Evolutionary conservation across 1,284 basidiomycete genomes (phyloP).

Genomic region (Ceratorhiza oryzae-sativae): DNA sequence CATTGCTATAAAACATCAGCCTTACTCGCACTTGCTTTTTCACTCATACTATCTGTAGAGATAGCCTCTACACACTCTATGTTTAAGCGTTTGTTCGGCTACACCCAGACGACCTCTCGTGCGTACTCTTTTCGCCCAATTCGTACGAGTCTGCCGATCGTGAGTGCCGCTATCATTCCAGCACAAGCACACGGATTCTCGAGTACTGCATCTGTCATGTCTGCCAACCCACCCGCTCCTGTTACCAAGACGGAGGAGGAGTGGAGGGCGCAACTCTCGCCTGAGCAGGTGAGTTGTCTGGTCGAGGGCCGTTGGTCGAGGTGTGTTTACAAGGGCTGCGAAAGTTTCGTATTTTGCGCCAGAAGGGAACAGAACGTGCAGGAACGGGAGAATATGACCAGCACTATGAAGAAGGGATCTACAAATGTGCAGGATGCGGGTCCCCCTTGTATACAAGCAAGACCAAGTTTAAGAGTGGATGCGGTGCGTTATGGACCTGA

Average conservation of each 20-base stretch:
- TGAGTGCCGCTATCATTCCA: constrained; percentile 16
- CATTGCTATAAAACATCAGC: neutral
- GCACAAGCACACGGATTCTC: constrained; percentile 26
- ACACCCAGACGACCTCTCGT: constrained; percentile 18
- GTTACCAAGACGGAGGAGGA: constrained; percentile 42
- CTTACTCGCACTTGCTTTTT: neutral
- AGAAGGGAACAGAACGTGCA: constrained; percentile 86
- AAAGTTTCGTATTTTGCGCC: constrained; percentile 84
- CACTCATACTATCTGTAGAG: neutral
- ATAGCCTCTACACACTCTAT: constrained; percentile 6
- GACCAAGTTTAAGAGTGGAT: constrained; percentile 93
- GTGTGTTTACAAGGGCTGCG: neutral
- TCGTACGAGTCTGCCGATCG: constrained; percentile 6
- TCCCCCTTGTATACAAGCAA: constrained; percentile 78
- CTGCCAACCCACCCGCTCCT: neutral
- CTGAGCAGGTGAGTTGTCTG: constrained; percentile 73
- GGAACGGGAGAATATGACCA: constrained; percentile 83
- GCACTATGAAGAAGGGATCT: constrained; percentile 67
- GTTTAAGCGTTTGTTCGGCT: constrained; percentile 26
- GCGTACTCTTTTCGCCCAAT: constrained; percentile 34
- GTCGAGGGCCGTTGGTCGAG: neutral
- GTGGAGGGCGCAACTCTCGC: constrained; percentile 61
- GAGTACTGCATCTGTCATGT: neutral
- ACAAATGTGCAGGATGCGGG: constrained; percentile 73
- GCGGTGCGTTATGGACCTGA: constrained; percentile 53